These are phyloP conservation scores for Aureobasidium sp. DNA, from an alignment of 2,329 filamentous ascomycete species.

Conservation along the genomic window DNA sequence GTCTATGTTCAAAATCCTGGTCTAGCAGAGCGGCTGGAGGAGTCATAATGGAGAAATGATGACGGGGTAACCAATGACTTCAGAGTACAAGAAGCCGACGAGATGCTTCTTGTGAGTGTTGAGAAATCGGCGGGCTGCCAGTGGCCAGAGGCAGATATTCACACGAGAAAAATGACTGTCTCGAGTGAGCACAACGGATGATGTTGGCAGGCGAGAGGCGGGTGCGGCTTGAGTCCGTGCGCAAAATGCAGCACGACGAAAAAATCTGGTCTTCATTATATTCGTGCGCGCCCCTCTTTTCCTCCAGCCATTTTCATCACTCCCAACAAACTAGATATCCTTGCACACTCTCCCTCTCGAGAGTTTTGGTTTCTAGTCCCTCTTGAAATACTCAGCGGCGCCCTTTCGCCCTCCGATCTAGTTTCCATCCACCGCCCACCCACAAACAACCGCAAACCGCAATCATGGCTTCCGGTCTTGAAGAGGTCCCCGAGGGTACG, in stretches of 20 bases:
- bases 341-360: slow-evolving; percentile 35
- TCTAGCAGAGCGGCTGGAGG: slow-evolving; percentile 15
- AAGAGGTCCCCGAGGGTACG: slow-evolving; percentile 94
- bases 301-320: slow-evolving; percentile 18
- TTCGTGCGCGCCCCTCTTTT: slow-evolving; percentile 7
- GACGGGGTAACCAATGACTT: not conserved
- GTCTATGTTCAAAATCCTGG: slow-evolving; percentile 12
- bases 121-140: not conserved
- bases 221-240: not conserved
- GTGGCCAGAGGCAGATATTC: not conserved
- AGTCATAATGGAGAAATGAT: slow-evolving; percentile 15
- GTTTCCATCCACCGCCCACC: slow-evolving; percentile 23
- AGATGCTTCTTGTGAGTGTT: not conserved
- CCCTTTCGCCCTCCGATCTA: slow-evolving; percentile 29
- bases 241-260: not conserved
- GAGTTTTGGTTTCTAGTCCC: slow-evolving; percentile 39
- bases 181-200: not conserved
- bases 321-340: slow-evolving; percentile 31
- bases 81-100: too few species aligned
- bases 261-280: not conserved
- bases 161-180: not conserved
- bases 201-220: not conserved
- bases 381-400: slow-evolving; percentile 27
- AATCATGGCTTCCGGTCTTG: slow-evolving; percentile 99
- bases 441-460: slow-evolving; percentile 47